Evolutionary conservation across 2,329 filamentous ascomycete species (phyloP), one percentile per base, ranked within the genome.

Genomic region (Periconia macrospinosa): DNA sequence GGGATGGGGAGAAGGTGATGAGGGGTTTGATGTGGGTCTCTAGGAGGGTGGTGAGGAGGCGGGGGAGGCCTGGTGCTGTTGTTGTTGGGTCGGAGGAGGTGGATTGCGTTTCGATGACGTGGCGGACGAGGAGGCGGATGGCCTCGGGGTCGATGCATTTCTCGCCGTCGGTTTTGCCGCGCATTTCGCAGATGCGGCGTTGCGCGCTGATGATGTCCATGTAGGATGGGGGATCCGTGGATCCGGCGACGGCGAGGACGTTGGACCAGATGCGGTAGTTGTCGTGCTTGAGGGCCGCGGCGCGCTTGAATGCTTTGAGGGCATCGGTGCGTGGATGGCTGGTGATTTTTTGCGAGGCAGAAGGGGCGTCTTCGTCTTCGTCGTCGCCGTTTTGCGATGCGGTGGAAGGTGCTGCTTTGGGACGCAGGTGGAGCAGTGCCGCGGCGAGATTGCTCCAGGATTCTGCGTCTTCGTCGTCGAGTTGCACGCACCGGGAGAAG

Each of bases 191-290:
- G 48, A 97, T 81, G 56, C 88, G 85, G 41, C 83, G 84, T 54
- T 94, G 82, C 0, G 91, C 91, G 5, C 87, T 80, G 30, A 96
- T 78, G 47, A 96, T 84, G 57, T 97, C 91, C 0, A 79, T 73
- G 67, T 91, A 86, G 0, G 88, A 85, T 0, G 90, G 88, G 0
- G 93, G 92, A 1, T 81, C 82, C 27, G 94, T 83, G 1, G 91
- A 89, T 0, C 90, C 85, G 0, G 90, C 89, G 19, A 97, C 87
- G 0, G 92, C 94, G 53, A 99, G 84, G 15, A 97, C 88, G 66
- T 99, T 99, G 70, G 96, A 91, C 93, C 93, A 97, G 72, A 99
- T 97, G 62, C 91, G 87, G 83, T 89, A 90, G 76, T 93, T 93
- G 63, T 92, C 87, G 72, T 91, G 84, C 47, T 95, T 91, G 20